Percentiles rank a stretch among this genome's conserved stretches.
Evolutionary conservation across 1,139 yeast species (phyloP).

Genomic region (Candida sp.): DNA sequence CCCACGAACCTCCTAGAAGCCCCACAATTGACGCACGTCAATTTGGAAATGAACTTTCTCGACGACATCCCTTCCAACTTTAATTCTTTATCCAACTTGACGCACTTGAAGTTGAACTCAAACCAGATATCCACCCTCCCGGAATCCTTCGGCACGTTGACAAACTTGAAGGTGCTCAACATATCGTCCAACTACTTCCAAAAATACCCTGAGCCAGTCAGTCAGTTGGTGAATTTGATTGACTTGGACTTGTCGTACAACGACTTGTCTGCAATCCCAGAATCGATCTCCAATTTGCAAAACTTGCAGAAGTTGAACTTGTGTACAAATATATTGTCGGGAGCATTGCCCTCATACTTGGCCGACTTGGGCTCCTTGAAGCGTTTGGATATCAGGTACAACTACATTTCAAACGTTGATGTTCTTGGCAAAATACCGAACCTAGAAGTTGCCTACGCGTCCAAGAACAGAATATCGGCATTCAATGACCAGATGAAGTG

Average conservation of each 20-base stretch:
- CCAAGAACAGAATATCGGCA: conserved; percentile 78
- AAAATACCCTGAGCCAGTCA: conserved; percentile 71
- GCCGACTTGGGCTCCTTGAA: conserved; percentile 59
- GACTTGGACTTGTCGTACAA: conserved; percentile 88
- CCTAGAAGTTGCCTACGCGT: conserved; percentile 73
- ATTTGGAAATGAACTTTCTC: conserved; percentile 79
- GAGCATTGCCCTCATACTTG: conserved; percentile 58
- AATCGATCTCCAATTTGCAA: conserved; percentile 59
- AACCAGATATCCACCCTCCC: conserved; percentile 78
- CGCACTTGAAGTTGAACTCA: conserved; percentile 65
- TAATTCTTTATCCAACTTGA: conserved; percentile 55
- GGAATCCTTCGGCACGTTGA: conserved; percentile 56
- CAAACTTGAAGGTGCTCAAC: conserved; percentile 65
- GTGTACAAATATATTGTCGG: conserved; percentile 73
- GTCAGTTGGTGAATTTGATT: conserved; percentile 59
- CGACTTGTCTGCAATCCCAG: conserved; percentile 63
- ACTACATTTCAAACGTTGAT: conserved; percentile 67
- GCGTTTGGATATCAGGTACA: conserved; percentile 80
- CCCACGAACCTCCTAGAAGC: conserved; percentile 79
- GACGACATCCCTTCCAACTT: conserved; percentile 64
- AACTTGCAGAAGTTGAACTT: conserved; percentile 72
- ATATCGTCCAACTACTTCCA: conserved; percentile 82
- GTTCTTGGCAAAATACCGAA: conserved; percentile 66
- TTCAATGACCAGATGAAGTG: conserved; percentile 66
- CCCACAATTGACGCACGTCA: conserved; percentile 66